Evolutionary conservation across 306 rosid genomes (phyloP).

Genomic region (Potentilla sterilis): DNA sequence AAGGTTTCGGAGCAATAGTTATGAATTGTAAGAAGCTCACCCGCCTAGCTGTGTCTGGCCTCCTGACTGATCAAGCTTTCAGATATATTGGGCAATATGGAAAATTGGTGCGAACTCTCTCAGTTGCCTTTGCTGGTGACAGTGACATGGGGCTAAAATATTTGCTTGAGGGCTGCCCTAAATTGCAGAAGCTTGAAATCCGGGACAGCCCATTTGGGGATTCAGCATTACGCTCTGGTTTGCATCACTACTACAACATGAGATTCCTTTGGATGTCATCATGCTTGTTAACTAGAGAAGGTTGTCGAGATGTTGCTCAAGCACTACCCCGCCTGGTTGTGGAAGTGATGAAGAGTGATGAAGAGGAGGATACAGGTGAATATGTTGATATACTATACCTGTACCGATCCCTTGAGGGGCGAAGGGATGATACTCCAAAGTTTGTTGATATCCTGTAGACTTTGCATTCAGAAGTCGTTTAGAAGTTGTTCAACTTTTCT

Average conservation of each 20-base stretch:
- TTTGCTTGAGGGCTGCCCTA: conserved; percentile 73
- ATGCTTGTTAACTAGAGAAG: conserved; percentile 56
- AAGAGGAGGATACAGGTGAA: conserved; percentile 17
- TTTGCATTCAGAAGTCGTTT: conserved; percentile 19
- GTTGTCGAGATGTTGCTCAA: conserved; percentile 65
- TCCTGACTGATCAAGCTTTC: conserved; percentile 75
- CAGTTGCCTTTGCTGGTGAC: conserved; percentile 83
- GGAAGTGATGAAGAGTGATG: conserved; percentile 51
- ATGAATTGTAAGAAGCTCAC: conserved; percentile 89
- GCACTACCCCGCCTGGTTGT: conserved; percentile 62
- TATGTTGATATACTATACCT: conserved; percentile 40
- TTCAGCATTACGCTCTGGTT: conserved; percentile 61
- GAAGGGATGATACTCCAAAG: conserved; percentile 62
- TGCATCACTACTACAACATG: conserved; percentile 83
- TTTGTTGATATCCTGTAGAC: conserved; percentile 58
- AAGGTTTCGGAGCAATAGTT: conserved; percentile 90
- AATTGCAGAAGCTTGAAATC: conserved; percentile 81
- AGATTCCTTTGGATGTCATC: conserved; percentile 94
- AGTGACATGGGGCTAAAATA: conserved; percentile 59
- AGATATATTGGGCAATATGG: conserved; percentile 67
- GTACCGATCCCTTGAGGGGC: conserved; percentile 68
- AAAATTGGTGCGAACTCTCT: conserved; percentile 72
- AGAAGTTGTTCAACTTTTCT: conserved; percentile 29
- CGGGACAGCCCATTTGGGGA: conserved; percentile 92
- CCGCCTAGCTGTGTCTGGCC: conserved; percentile 80